A percentile compares a stretch with the other conserved stretches of the same genome.
Conservation (phyloP, 78 protist species). For the Dictyostelium intermedium region DNA sequence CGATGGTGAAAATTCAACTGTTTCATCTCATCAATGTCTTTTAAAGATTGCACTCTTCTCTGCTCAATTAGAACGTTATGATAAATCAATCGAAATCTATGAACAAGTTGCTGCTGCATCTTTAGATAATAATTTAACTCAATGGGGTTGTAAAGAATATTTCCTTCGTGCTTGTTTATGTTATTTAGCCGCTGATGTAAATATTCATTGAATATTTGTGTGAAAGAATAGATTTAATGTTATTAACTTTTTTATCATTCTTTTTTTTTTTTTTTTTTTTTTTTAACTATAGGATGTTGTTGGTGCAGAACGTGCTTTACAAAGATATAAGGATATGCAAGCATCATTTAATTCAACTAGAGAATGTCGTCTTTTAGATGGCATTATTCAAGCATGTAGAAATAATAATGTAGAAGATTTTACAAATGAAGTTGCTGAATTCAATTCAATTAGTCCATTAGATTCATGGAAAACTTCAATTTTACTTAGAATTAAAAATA, state of each 20-base stretch:
- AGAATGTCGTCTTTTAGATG: slow-evolving; percentile 75
- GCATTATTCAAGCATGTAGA: slow-evolving; percentile 60
- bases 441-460: slow-evolving; percentile 69
- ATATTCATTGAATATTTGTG: not conserved
- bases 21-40: slow-evolving; percentile 60
- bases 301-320: slow-evolving; percentile 58
- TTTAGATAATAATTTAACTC: slow-evolving; percentile 79
- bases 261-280: not conserved
- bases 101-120: slow-evolving; percentile 81
- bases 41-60: slow-evolving; percentile 80
- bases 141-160: slow-evolving; percentile 85
- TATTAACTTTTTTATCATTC: not conserved
- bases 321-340: slow-evolving; percentile 78
- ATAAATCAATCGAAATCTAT: slow-evolving; percentile 78
- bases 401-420: slow-evolving; percentile 66
- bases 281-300: slow-evolving; percentile 39
- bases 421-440: slow-evolving; percentile 73
- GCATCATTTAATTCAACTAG: slow-evolving; percentile 63
- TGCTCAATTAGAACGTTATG: slow-evolving; percentile 57
- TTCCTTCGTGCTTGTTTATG: slow-evolving; percentile 79
- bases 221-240: not conserved
- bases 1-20: slow-evolving; percentile 74
- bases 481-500: slow-evolving; percentile 73
- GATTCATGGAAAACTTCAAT: slow-evolving; percentile 79
- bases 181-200: slow-evolving; percentile 65